Base-by-base conservation (phyloP, 441 rosid species). In the Pelargonium myrrhifolium region DNA sequence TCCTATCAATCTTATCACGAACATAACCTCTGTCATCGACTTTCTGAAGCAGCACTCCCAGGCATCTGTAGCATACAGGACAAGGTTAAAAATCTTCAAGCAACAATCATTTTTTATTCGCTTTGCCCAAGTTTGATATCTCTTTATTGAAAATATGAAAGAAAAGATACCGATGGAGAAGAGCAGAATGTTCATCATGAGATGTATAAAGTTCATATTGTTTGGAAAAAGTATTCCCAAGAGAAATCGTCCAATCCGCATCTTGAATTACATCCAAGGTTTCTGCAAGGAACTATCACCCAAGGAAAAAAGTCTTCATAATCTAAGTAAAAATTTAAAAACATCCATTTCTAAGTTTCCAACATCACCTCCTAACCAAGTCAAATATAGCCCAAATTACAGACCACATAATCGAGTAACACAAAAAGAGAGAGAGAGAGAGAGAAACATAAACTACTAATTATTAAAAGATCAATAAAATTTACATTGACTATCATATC, bases 401-500 rank as follows among this genome's bases (percentile, higher is more conserved):
- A 49, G 68, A 67, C 9, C 9, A 43, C 40, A 31, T 21, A 40
- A 65, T 69, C 67, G 62, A 60, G 65, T 42, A 68, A 45, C 12
- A 65, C 51, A 14, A 43, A 56, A 24, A 42, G 42, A 43, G 1
- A 49, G 20, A 21, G 7, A 21, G 7, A 47, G n/a, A n/a, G n/a
- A n/a, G n/a, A n/a, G n/a, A n/a, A 65, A 43, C 39, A 22, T 18
- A 12, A 67, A 14, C 62, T 28, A 62, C 58, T 20, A 35, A 62
- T 26, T 9, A 21, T 72, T 74, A 68, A 71, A 14, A 61, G 47
- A 70, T 40, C 24, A 65, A 63, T 1, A 71, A 69, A 59, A 65
- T 89, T 83, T 80, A 92, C 99, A 77, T 85, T 81, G 80, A 94
- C 87, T 73, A 94, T 92, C 99, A 94, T 94, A 80, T 89, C 99